Evolutionary conservation across 306 rosid genomes (phyloP), one percentile per base, ranked within the genome.

Genomic region (Vigna trinervia): DNA sequence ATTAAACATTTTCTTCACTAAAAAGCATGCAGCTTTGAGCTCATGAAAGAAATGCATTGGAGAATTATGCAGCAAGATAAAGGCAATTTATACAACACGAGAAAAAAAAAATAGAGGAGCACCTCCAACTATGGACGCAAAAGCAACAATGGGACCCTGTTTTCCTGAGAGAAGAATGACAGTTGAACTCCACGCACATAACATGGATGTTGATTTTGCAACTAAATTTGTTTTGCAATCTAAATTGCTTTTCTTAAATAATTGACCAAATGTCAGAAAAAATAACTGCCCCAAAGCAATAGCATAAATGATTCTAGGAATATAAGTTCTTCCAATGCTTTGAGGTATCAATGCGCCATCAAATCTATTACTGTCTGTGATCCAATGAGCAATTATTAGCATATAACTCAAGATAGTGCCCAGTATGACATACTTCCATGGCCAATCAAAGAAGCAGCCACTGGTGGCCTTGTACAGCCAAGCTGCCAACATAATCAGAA

Each of bases 91-190:
- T 51, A 61, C 52, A 39, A 12, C 17, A 19, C 52, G 74, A 78
- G 75, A 39, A 87, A 14, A 78, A 74, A 76, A 74, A 76, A 62
- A 54, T 71, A 62, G 28, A 30, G 53, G 32, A 78, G 61, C 76
- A 95, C 98, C 98, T 92, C 96, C 98, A 80, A 87, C 64, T 60
- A 89, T 9, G 72, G 92, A 89, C 54, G 88, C 92, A 36, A 90
- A 74, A 61, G 93, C 96, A 77, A 92, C 79, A 81, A 89, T 66
- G 76, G 98, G 85, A 67, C 98, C 98, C 83, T 95, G 98, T 80
- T 88, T 92, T 76, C 98, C 97, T 8, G 92, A 88, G 61, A 95
- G 93, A 83, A 95, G 89, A 64, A 95, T 90, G 84, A 90, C 39
- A 52, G 90, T 83, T 48, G 98, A 83, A 85, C 98, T 92, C 85